These are phyloP conservation scores for Digitaria exilis DNA, from an alignment of 202 grass and related monocot species.

Conservation along the genomic window DNA sequence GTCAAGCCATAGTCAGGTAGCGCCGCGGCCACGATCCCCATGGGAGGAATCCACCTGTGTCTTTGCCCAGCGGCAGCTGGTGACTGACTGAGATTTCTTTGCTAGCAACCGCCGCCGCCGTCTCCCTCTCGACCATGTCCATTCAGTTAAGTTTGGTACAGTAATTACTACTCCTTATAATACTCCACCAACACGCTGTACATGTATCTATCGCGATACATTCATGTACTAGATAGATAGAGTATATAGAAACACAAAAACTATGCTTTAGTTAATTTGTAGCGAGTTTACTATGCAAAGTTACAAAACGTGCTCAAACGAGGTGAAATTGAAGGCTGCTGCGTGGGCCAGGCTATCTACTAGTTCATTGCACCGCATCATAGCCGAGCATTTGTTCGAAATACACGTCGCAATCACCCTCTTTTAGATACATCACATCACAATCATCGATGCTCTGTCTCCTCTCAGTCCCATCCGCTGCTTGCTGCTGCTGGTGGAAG, in stretches of 20 bases:
- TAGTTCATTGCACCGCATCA: neutral
- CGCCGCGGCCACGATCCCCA: neutral
- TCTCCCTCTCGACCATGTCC: neutral
- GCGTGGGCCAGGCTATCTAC: neutral
- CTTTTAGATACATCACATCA: neutral
- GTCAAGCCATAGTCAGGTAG: constrained; percentile 19
- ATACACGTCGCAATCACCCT: neutral
- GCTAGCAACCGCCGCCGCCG: neutral
- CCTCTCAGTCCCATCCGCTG: neutral
- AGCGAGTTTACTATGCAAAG: neutral
- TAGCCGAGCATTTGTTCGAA: neutral
- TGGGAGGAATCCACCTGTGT: neutral
- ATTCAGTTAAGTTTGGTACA: no score
- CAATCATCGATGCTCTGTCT: neutral
- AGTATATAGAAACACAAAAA: no score
- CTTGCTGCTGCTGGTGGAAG: neutral
- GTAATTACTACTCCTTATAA: no score
- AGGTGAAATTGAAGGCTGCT: neutral
- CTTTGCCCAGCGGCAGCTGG: neutral
- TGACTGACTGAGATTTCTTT: neutral
- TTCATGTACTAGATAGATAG: no score
- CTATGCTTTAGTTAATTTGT: neutral
- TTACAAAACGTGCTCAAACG: neutral
- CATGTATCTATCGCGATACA: neutral
- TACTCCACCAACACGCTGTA: neutral